Evolutionary conservation across 2,329 filamentous ascomycete species (phyloP), one percentile per base, ranked within the genome.

Genomic region (Blastomyces emzantsi): DNA sequence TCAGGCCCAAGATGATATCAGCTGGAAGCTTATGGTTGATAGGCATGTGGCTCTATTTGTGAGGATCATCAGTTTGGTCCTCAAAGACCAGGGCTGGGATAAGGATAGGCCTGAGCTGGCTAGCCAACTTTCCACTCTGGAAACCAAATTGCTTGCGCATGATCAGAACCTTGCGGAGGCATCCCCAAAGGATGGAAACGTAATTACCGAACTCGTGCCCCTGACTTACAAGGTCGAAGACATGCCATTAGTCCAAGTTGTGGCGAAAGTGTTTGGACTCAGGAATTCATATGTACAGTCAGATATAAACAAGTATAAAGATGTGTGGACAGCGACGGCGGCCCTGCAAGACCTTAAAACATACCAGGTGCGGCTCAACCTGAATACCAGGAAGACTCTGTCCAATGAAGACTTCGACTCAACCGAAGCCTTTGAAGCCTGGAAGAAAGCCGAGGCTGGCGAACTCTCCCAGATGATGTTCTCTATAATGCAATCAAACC

Each of bases 1-100:
- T 62, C 90, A 90, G 75, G 77, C 84, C 0, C 82, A 86, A 0
- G 89, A 89, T 57, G 93, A 97, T 74, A 91, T 96, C 73, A 85
- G 85, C 62, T 97, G 91, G 90, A 96, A 94, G 78, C 81, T 89
- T 64, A 86, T 97, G 77, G 92, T 96, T 22, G 94, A 99, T 75
- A 86, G 93, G 62, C 94, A 99, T 75, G 87, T 97, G 63, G 94
- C 94, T 60, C 84, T 99, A 65, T 99, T 99, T 73, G 88, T 99
- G 67, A 87, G 94, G 59, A 82, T 99, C 60, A 85, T 96, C 70
- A 87, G 86, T 69, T 85, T 86, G 67, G 90, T 92, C 25, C 79
- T 97, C 67, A 89, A 88, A 70, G 89, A 92, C 68, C 86, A 94
- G 68, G 91, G 93, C 68, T 92, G 91, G 82, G 87, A 90, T 66